Base-by-base conservation (phyloP, 2,329 filamentous ascomycete genomes). In the Sordariomycetes sp. region DNA sequence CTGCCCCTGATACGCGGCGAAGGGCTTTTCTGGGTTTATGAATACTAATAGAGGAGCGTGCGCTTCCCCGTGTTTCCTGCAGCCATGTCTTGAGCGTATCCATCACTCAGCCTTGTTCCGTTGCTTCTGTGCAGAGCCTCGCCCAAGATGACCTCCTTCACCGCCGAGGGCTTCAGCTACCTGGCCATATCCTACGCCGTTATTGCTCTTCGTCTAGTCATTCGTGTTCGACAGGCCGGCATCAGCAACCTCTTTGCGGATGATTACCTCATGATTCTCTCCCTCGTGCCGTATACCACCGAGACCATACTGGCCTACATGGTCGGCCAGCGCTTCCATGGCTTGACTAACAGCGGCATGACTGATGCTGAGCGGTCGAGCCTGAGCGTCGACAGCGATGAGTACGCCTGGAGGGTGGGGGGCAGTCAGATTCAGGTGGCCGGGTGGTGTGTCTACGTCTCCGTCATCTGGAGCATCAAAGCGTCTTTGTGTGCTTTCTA, bases 401-500 rank as follows among this genome's bases (percentile, higher is more conserved):
- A 73, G 43, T 72, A 62, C 39, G 39, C 44, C 5, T 12, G 42
- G n/a, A 43, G 36, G 42, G 56, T 70, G 0, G 52, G 57, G 8
- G 72, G 72, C 0, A 70, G 69, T 11, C 74, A 75, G 44, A 61
- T 67, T 1, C 68, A 74, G 37, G 46, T 77, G 5, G 49, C 63
- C 1, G 68, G 69, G 6, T 73, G 69, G 67, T 21, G n/a, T 12
- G 16, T 37, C 16, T 77, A 77, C 41, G 64, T 66, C 2, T 48
- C 62, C 7, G 49, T 75, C 19, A 49, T 75, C 30, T 72, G 66
- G 63, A 50, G 63, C 21, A 49, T 76, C 35, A 75, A 76, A 49
- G 48, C 62, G 2, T 71, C 68, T 37, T 64, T 75, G 57, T 55
- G 66, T 8, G 52, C 70, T 27, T 75, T 74, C 47, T 75, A 75